A percentile compares a stretch with the other conserved stretches of the same genome.
Evolutionary conservation across 176 grass and related monocot species (phyloP).

Genomic region (Musa acuminata): DNA sequence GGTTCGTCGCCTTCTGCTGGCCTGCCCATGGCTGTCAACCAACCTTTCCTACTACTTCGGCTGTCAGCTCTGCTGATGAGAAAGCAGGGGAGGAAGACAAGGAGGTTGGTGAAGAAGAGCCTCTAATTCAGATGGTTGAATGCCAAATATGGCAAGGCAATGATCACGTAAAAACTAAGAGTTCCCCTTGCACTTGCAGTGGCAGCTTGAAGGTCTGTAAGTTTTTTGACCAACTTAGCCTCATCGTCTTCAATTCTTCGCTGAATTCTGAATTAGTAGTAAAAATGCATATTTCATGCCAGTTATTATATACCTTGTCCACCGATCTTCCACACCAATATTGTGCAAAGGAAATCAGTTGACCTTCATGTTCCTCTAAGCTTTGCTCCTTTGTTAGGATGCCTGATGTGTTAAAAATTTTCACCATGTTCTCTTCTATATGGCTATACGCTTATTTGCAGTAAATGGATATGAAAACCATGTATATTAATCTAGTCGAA

Average conservation of each 20-base stretch:
- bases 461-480: too few relatives aligned
- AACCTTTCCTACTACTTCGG: background rate
- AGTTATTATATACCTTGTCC: too few relatives aligned
- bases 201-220: slow-evolving; percentile 54
- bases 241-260: background rate
- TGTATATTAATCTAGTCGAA: too few relatives aligned
- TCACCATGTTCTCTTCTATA: too few relatives aligned
- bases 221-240: background rate
- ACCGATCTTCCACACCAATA: too few relatives aligned
- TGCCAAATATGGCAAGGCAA: slow-evolving; percentile 90
- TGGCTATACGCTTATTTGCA: too few relatives aligned
- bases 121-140: slow-evolving; percentile 55
- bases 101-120: slow-evolving; percentile 24
- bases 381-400: too few relatives aligned
- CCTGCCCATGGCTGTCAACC: background rate
- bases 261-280: too few relatives aligned
- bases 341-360: too few relatives aligned
- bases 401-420: too few relatives aligned
- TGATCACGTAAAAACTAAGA: slow-evolving; percentile 51
- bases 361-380: too few relatives aligned
- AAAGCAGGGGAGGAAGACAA: slow-evolving; percentile 9
- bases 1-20: background rate
- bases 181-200: slow-evolving; percentile 66
- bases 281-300: too few relatives aligned
- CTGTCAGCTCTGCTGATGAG: slow-evolving; percentile 2